A percentile compares a stretch with the other conserved stretches of the same genome.
Evolutionary conservation across 345 rosid species (phyloP).

Genomic region (Eucalyptus curtisii): DNA sequence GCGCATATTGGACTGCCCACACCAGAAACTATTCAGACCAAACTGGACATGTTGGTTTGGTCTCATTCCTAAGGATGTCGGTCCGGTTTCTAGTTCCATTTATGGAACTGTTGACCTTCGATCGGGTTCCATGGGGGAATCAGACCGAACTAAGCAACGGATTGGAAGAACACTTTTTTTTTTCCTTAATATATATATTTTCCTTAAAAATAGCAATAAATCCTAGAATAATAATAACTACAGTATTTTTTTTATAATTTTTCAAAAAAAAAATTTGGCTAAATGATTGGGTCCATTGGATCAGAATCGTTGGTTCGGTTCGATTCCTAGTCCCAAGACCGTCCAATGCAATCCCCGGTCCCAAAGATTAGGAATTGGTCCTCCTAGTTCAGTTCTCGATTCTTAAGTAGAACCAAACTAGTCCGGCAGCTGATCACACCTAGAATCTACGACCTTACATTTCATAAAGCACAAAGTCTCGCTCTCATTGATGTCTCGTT

Average conservation of each 20-base stretch:
- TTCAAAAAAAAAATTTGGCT: no score
- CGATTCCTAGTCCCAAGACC: rapidly evolving
- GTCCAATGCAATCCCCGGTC: rapidly evolving
- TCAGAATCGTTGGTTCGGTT: rapidly evolving
- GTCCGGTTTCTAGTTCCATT: rapidly evolving
- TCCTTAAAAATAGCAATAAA: no score
- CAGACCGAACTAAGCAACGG: rapidly evolving
- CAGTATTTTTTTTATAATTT: no score
- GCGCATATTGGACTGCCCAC: rapidly evolving
- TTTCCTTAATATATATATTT: no score
- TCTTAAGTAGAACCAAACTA: no score
- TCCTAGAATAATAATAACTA: no score
- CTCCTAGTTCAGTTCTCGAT: rapidly evolving
- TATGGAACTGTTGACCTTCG: rapidly evolving
- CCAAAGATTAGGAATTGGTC: no score
- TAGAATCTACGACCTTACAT: background rate
- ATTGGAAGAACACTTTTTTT: rapidly evolving
- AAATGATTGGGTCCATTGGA: rapidly evolving
- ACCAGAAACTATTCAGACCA: rapidly evolving
- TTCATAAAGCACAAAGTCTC: background rate
- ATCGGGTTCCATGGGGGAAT: rapidly evolving
- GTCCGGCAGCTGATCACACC: rapidly evolving
- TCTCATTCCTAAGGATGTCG: rapidly evolving
- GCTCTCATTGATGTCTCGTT: background rate
- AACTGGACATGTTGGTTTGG: no score